Percentiles rank a stretch among this genome's conserved stretches.
phyloP scores from a whole-genome alignment of 805 yeast genomes.

The Zygosaccharomyces bailii region DNA sequence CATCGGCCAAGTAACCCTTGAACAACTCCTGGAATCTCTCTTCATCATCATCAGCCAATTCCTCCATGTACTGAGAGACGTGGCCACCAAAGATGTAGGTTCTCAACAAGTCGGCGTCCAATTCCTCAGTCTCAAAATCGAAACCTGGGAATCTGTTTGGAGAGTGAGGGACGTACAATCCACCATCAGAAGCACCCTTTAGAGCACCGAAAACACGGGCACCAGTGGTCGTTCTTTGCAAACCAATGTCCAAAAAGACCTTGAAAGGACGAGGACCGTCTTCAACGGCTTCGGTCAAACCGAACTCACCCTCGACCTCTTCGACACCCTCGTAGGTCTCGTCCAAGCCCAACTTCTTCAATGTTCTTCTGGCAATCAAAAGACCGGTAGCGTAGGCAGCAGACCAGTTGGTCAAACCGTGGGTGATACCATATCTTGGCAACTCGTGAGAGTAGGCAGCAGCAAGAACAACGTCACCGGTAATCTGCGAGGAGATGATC shows the following conservation, averaged over 20 bases:
- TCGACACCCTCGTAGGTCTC: conserved; percentile 98
- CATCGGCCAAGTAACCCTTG: conserved; percentile 95
- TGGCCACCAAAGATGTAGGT: conserved; percentile 99
- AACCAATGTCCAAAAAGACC: conserved; percentile 98
- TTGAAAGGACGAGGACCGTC: conserved; percentile 99
- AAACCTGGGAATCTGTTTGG: conserved; percentile 99
- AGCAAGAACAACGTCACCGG: conserved; percentile 93
- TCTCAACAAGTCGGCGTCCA: conserved; percentile 95
- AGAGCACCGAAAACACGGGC: conserved; percentile 99
- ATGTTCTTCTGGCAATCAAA: conserved; percentile 97
- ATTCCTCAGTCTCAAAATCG: conserved; percentile 98
- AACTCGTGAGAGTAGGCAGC: conserved; percentile 99
- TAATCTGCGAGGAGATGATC: conserved; percentile 92
- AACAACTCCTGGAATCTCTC: conserved; percentile 96
- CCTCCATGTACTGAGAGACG: conserved; percentile 99
- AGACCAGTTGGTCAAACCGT: conserved; percentile 99
- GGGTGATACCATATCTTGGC: conserved; percentile 94
- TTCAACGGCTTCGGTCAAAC: conserved; percentile 98
- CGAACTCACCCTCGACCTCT: conserved; percentile 99
- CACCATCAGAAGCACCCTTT: conserved; percentile 99
- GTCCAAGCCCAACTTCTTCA: conserved; percentile 95
- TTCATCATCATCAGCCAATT: conserved; percentile 99
- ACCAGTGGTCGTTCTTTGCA: conserved; percentile 99
- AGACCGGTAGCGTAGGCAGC: conserved; percentile 99
- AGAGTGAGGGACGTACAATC: conserved; percentile 98